These are phyloP conservation scores for Fusarium xylarioides DNA, from an alignment of 2,329 filamentous ascomycete species.

Conservation along the genomic window DNA sequence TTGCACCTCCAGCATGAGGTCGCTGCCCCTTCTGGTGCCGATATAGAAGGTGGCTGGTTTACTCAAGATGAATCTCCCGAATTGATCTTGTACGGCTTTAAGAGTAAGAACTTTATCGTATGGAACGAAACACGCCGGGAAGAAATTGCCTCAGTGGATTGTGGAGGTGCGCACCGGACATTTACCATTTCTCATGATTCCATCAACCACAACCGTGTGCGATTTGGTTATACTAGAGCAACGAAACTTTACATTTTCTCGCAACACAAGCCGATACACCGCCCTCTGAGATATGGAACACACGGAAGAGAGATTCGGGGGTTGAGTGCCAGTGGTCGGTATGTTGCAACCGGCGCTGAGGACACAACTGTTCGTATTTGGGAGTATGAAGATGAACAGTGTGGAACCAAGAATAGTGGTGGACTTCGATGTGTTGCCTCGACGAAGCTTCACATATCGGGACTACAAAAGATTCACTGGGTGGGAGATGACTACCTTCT, in stretches of 20 bases:
- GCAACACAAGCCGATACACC: conserved; percentile 49
- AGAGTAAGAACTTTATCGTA: conserved; percentile 79
- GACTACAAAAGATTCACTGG: conserved; percentile 85
- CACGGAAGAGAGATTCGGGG: conserved; percentile 87
- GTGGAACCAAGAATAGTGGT: not conserved
- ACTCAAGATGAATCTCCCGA: conserved; percentile 52
- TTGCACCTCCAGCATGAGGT: conserved; percentile 72
- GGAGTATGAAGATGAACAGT: conserved; percentile 50
- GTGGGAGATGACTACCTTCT: conserved; percentile 77
- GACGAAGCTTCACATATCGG: conserved; percentile 81
- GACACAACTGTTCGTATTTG: conserved; percentile 80
- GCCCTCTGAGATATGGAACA: conserved; percentile 71
- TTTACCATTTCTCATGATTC: conserved; percentile 64
- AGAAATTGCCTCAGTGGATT: conserved; percentile 77
- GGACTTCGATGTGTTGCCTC: conserved; percentile 65
- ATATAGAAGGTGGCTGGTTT: conserved; percentile 79
- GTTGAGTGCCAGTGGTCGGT: conserved; percentile 53
- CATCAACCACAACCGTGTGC: conserved; percentile 47
- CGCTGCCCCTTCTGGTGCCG: conserved; percentile 74
- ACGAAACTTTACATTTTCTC: conserved; percentile 61
- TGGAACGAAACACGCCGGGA: conserved; percentile 79
- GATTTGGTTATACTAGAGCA: conserved; percentile 80
- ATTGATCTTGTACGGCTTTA: conserved; percentile 83
- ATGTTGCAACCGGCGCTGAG: conserved; percentile 75
- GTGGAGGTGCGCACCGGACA: conserved; percentile 83